Evolutionary conservation across 2,329 filamentous ascomycete species (phyloP), one percentile per base, ranked within the genome.

Genomic region (Calonectria pteridis): DNA sequence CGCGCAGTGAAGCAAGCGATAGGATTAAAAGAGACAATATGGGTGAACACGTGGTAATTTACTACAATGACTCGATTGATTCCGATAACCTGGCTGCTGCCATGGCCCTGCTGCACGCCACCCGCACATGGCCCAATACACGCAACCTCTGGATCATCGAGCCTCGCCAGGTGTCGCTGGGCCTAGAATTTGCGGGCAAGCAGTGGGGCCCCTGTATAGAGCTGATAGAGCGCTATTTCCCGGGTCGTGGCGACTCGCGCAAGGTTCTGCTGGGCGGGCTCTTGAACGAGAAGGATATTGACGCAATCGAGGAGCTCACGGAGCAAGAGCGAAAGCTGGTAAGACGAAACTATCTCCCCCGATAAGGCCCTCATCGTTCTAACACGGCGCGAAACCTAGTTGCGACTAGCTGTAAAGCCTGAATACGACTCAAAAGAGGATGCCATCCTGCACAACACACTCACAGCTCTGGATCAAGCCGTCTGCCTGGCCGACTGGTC

Each of bases 61-160:
- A 76, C 68, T 80, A 79, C 49, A 80, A 80, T 78, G 78, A 80
- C 73, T 77, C 73, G 13, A 80, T 80, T 69, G 78, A 80, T 67
- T 80, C 78, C 67, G 78, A 80, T 35, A 80, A 80, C 65, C 62
- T 74, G 66, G 77, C 78, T 40, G 77, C 78, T 20, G 78, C 78
- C 18, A 71, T 75, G 72, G 78, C 76, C 18, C 64, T 80, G 63
- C 73, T 66, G 63, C 69, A 65, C 51, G 78, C 74, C 20, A 76
- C 70, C 14, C 33, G 43, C 35, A 35, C 62, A 4, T 73, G 51
- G 20, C 55, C 69, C 16, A 76, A 72, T 33, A 74, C 67, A 46
- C 76, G 73, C 37, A 59, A 77, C 6, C 37, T 80, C 59, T 80
- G 78, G 78, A 75, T 80, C 67, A 55, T 80, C 43, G 78, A 80